Conservation (phyloP, 768 basidiomycete species). For the Collybiopsis confluens region DNA sequence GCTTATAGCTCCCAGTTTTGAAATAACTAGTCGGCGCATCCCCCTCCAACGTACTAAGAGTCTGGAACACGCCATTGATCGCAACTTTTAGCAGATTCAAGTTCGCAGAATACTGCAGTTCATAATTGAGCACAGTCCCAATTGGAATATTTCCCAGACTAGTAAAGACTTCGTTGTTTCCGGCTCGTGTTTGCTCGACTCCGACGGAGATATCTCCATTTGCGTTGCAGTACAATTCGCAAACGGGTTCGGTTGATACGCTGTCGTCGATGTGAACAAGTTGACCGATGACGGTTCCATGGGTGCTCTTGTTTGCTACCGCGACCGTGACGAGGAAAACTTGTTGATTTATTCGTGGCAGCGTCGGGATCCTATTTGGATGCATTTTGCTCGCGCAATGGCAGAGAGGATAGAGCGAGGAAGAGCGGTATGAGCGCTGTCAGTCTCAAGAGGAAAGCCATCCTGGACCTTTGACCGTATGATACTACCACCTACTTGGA, state of each 20-base stretch:
- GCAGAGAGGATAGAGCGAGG: constrained; percentile 3
- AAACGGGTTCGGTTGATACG: constrained; percentile 8
- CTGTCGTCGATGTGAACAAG: constrained; percentile 6
- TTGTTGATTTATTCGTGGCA: neutral
- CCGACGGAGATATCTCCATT: neutral
- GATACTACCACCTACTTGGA: no score
- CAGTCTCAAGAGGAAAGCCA: no score
- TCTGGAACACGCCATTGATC: constrained; percentile 7
- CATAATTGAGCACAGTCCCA: constrained; percentile 5
- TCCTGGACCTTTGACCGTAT: constrained; percentile 8
- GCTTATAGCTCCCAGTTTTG: constrained; percentile 9
- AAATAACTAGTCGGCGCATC: constrained; percentile 8
- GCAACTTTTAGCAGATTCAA: neutral
- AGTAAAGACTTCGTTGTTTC: neutral
- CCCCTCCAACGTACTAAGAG: constrained; percentile 4
- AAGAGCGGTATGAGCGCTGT: neutral
- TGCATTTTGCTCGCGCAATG: neutral
- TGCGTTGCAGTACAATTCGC: constrained; percentile 5
- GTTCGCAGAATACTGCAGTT: constrained; percentile 5
- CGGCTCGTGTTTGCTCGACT: constrained; percentile 4
- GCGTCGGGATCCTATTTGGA: neutral
- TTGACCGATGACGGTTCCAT: constrained; percentile 9
- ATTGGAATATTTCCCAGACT: neutral
- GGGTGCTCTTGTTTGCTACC: constrained; percentile 1
- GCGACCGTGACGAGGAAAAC: neutral